Percentiles rank a stretch among this genome's conserved stretches.
These are phyloP conservation scores for Microascus cirrosus DNA, from an alignment of 2,329 filamentous ascomycete species.

Conservation along the genomic window DNA sequence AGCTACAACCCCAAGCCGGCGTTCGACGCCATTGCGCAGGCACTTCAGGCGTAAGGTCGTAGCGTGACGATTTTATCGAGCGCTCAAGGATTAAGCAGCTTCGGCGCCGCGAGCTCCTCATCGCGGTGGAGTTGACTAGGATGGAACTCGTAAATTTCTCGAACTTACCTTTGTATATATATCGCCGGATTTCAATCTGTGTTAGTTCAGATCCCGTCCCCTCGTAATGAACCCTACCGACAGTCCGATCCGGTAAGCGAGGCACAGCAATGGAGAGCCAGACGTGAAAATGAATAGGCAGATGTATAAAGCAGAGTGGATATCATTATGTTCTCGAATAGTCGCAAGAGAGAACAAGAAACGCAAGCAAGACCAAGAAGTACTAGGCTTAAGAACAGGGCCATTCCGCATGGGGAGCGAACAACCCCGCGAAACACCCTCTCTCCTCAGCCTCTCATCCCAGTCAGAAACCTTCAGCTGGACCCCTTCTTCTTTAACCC, in stretches of 20 bases:
- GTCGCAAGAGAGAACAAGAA: background rate
- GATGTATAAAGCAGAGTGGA: background rate
- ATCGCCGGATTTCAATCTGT: too few relatives aligned
- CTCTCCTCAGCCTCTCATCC: background rate
- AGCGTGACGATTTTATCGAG: background rate
- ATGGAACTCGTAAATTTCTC: background rate
- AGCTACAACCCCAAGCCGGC: conserved; percentile 39
- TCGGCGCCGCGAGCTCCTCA: too few relatives aligned
- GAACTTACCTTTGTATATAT: too few relatives aligned
- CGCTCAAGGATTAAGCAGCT: background rate
- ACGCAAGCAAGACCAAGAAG: background rate
- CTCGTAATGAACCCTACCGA: too few relatives aligned
- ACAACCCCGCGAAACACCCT: background rate
- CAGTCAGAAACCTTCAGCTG: background rate
- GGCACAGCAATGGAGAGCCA: background rate
- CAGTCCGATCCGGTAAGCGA: too few relatives aligned
- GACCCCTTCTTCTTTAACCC: background rate
- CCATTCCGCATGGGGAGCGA: background rate
- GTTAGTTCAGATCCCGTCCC: too few relatives aligned
- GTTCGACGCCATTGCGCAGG: conserved; percentile 31
- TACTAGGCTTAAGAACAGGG: background rate
- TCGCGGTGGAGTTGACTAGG: too few relatives aligned
- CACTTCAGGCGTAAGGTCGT: background rate
- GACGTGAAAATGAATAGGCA: background rate
- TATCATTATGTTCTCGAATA: conserved; percentile 4